Evolutionary conservation across 169 alveolate species (phyloP).

Genomic region (Plasmodium coatneyi): DNA sequence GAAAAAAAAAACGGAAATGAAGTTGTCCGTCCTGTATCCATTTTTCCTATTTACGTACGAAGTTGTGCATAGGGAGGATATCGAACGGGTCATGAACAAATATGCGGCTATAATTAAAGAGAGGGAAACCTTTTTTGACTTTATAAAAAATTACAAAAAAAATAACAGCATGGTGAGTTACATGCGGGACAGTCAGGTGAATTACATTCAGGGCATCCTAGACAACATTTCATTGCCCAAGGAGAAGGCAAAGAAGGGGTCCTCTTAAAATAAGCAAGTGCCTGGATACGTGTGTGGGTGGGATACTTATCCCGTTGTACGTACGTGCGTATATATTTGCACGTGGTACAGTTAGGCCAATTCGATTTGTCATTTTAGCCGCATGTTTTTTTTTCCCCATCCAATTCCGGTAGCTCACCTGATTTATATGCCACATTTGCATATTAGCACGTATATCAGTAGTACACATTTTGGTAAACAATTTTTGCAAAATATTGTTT

Average conservation of each 20-base stretch:
- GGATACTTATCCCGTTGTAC: neutral
- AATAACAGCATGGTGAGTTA: neutral
- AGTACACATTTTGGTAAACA: neutral
- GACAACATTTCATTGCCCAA: constrained; percentile 5
- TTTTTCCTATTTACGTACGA: constrained; percentile 76
- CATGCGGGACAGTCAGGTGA: constrained; percentile 37
- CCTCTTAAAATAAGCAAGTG: neutral
- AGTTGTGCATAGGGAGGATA: constrained; percentile 26
- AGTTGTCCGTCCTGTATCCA: constrained; percentile 21
- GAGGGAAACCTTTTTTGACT: constrained; percentile 29
- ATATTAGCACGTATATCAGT: neutral
- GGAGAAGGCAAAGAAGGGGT: constrained; percentile 6
- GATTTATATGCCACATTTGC: neutral
- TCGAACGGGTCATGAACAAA: constrained; percentile 30
- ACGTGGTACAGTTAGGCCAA: neutral
- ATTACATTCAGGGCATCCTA: constrained; percentile 11
- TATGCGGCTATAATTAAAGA: constrained; percentile 11
- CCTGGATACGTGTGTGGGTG: neutral
- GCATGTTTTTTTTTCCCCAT: neutral
- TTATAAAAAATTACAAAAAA: constrained; percentile 37
- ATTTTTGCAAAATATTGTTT: neutral
- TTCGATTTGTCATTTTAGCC: neutral
- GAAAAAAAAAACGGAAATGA: constrained; percentile 68
- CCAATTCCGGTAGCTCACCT: neutral
- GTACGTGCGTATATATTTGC: neutral